Base-by-base conservation (phyloP, 139 green algal genomes). In the Microglena sp. region DNA sequence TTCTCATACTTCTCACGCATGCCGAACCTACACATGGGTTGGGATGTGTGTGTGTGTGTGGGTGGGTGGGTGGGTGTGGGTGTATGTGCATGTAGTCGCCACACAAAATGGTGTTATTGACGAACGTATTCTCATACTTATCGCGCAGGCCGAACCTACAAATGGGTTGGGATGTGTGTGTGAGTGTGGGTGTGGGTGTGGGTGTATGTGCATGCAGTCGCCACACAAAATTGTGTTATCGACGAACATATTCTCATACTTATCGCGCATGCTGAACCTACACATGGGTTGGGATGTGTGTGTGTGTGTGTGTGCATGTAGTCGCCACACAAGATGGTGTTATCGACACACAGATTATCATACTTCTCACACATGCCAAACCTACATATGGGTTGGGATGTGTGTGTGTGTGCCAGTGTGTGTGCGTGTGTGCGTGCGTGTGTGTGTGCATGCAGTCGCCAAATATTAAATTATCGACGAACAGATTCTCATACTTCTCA, bases 31-130 rank as follows among this genome's bases (percentile, higher is more conserved):
- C 11, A 11, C 40, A 18, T 50, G 40, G 11, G 40, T 50, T 50
- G 11, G 40, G 11, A 18, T 50, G 40, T 50, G 11, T 50, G 40
- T 50, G 40, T 50, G 40, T 50, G 40, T 50, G 40, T 50, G 40
- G 11, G 40, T 40, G 66, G 22, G 40, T 24, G 40, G n/a, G n/a
- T n/a, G n/a, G n/a, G n/a, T n/a, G n/a, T n/a, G n/a, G n/a, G n/a
- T n/a, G n/a, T n/a, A n/a, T n/a, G n/a, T n/a, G n/a, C 33, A 84
- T 29, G 57, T 80, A 89, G 71, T 89, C 79, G 2, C 73, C 83
- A 70, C 87, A 89, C 40, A 84, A 60, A n/a, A 89, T 77, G 35
- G 54, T 72, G 46, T 63, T 55, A 0, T 62, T 28, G 3, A 67
- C 71, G 66, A 84, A 86, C 21, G 74, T 24, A 5, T 77, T 67